phyloP scores from a whole-genome alignment of 176 grass and related monocot species.

The Elymus sibiricus region DNA sequence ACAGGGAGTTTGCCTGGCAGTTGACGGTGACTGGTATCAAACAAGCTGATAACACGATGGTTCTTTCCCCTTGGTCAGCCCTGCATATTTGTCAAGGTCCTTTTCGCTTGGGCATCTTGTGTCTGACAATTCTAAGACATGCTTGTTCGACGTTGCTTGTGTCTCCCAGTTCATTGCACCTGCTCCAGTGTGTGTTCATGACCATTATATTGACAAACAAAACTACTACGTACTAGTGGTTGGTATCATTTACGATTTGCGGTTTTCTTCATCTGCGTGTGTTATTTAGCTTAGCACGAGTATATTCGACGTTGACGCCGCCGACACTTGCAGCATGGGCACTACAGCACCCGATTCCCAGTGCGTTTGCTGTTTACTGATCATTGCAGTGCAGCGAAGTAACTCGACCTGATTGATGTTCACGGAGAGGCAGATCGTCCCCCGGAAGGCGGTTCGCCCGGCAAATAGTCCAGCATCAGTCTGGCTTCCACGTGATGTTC shows the following conservation, averaged over 20 bases:
- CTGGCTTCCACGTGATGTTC: constrained; percentile 18
- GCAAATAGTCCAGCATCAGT: constrained; percentile 11
- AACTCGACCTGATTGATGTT: background rate
- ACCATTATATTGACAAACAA: too few species aligned
- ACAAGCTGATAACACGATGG: background rate
- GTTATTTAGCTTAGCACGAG: too few species aligned
- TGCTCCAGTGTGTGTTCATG: background rate
- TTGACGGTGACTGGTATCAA: constrained; percentile 12
- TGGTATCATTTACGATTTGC: too few species aligned
- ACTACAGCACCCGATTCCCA: background rate
- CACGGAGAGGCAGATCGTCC: background rate
- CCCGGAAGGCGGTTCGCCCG: background rate
- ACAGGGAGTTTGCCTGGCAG: background rate
- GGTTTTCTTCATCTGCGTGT: too few species aligned
- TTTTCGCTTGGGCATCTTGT: background rate
- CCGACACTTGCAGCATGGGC: background rate
- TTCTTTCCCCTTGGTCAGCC: constrained; percentile 10
- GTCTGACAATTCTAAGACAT: background rate
- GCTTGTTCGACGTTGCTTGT: background rate
- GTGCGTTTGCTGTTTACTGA: background rate
- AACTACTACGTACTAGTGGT: too few species aligned
- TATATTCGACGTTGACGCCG: background rate
- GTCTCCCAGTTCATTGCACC: background rate
- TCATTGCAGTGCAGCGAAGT: background rate
- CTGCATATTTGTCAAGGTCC: background rate